Evolutionary conservation across 306 rosid genomes (phyloP).

Genomic region (Dalbergia cochinchinensis): DNA sequence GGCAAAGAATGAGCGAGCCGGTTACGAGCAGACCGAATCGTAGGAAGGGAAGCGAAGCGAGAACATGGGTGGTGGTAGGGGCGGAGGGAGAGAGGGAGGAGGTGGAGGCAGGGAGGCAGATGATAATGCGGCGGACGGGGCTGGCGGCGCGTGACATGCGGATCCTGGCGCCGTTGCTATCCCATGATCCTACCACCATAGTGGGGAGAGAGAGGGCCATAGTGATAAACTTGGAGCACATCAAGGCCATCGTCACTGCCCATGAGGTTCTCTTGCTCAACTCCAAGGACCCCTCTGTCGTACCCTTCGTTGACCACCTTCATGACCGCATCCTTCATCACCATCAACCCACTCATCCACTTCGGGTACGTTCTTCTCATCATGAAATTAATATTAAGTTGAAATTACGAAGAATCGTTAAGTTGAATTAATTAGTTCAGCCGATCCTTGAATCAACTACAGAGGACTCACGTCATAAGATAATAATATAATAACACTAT

Average conservation of each 20-base stretch:
- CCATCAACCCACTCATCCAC: conserved; percentile 3
- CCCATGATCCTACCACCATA: conserved; percentile 62
- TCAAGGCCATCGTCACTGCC: conserved; percentile 82
- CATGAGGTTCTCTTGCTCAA: conserved; percentile 76
- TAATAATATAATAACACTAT: too few species aligned
- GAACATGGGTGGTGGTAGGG: conserved; percentile 68
- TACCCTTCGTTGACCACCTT: conserved; percentile 73
- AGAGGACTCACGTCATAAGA: too few species aligned
- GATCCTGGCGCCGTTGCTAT: conserved; percentile 51
- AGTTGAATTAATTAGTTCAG: too few species aligned
- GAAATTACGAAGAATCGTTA: too few species aligned
- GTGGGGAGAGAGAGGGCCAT: conserved; percentile 80
- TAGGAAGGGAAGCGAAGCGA: too few species aligned
- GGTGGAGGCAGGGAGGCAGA: conserved; percentile 73
- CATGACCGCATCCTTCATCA: conserved; percentile 53
- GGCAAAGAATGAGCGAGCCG: too few species aligned
- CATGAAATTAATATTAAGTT: too few species aligned
- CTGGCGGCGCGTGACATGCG: conserved; percentile 81
- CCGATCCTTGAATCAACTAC: too few species aligned
- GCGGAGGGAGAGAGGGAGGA: conserved; percentile 62
- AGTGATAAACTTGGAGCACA: conserved; percentile 82
- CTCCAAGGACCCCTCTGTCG: conserved; percentile 72
- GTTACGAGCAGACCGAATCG: too few species aligned
- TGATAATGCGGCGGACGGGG: conserved; percentile 81
- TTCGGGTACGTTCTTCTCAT: not conserved